Conservation (phyloP, 805 yeast genomes). For the Starmerella khaoyaiensis region DNA sequence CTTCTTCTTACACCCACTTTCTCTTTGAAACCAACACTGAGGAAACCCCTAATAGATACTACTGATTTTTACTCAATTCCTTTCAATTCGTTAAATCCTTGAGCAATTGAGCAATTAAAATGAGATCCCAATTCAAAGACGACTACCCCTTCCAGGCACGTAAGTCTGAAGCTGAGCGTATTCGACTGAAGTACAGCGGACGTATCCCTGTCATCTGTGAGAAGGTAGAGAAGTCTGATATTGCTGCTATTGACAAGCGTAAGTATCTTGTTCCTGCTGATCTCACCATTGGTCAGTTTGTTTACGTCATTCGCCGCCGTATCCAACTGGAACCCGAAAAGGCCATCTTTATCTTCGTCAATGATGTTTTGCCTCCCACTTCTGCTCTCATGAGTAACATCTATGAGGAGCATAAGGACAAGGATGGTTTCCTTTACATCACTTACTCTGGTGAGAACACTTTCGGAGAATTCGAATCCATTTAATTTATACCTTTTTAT, state of each 20-base stretch:
- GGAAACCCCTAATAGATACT: too few species aligned
- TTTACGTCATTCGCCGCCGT: slow-evolving; percentile 91
- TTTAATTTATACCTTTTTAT: not conserved
- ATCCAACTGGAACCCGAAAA: slow-evolving; percentile 91
- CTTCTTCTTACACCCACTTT: too few species aligned
- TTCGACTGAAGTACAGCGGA: slow-evolving; percentile 75
- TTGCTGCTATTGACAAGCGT: slow-evolving; percentile 92
- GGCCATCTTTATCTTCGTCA: slow-evolving; percentile 94
- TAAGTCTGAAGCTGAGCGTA: slow-evolving; percentile 86
- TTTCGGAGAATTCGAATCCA: slow-evolving; percentile 50
- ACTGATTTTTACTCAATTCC: not conserved
- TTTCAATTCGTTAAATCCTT: slow-evolving; percentile 12
- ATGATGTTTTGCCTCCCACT: slow-evolving; percentile 94
- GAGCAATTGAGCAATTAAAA: slow-evolving; percentile 27
- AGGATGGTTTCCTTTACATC: slow-evolving; percentile 92
- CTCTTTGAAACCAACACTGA: too few species aligned
- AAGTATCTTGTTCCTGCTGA: slow-evolving; percentile 94
- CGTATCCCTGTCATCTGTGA: slow-evolving; percentile 96
- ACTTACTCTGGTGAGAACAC: slow-evolving; percentile 96
- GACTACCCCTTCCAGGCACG: slow-evolving; percentile 93
- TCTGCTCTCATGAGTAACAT: slow-evolving; percentile 92
- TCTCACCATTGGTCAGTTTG: slow-evolving; percentile 94
- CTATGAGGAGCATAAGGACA: slow-evolving; percentile 93
- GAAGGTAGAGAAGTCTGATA: slow-evolving; percentile 90
- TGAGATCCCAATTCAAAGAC: slow-evolving; percentile 91